Evolutionary conservation across 768 basidiomycete species (phyloP).

Genomic region (Mycena amicta): DNA sequence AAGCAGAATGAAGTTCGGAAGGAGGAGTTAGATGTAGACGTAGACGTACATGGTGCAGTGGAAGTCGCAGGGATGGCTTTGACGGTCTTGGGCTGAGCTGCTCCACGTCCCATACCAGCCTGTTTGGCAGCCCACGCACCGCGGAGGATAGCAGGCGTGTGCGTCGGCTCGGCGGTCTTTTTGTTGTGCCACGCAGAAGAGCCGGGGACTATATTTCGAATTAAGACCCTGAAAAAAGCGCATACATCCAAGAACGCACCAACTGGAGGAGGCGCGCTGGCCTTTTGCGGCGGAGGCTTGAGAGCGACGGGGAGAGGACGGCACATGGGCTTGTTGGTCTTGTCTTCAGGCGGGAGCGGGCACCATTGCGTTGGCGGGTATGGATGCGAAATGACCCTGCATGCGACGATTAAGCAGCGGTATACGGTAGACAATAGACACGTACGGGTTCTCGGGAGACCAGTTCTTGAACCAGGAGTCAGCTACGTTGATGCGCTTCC

Average conservation of each 20-base stretch:
- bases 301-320: constrained; percentile 41
- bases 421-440: too few relatives aligned
- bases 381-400: constrained; percentile 34
- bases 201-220: constrained; percentile 39
- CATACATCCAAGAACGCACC: constrained; percentile 29
- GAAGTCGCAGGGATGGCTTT: constrained; percentile 3
- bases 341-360: constrained; percentile 41
- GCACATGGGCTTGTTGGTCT: constrained; percentile 46
- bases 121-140: constrained; percentile 25
- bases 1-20: background rate
- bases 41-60: constrained; percentile 17
- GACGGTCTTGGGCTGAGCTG: constrained; percentile 1
- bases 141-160: constrained; percentile 15
- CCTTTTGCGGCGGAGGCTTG: constrained; percentile 34
- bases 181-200: constrained; percentile 37
- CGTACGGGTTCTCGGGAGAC: constrained; percentile 36
- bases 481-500: constrained; percentile 50
- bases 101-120: background rate
- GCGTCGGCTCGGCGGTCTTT: constrained; percentile 20
- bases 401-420: background rate
- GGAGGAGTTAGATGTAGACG: too few relatives aligned
- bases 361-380: constrained; percentile 49
- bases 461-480: constrained; percentile 46
- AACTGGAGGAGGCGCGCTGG: constrained; percentile 22
- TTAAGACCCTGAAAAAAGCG: background rate